Base-by-base conservation (phyloP, 139 green algal species). In the Tetradesmus obliquus region DNA sequence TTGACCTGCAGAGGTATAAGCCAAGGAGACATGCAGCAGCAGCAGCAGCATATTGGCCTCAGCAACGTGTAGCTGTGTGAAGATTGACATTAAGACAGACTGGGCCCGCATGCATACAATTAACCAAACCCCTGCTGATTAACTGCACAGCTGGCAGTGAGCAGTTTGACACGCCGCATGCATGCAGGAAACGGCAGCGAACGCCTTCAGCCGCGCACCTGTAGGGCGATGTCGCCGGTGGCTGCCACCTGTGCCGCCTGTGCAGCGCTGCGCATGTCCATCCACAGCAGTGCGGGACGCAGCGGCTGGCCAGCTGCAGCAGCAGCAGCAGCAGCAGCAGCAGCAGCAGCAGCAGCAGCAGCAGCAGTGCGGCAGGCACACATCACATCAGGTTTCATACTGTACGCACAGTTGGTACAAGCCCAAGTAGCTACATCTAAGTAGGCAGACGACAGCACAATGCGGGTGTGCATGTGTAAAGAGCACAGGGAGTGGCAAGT, bases 221-320 rank as follows among this genome's bases (percentile, higher is more conserved):
- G 45, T 53, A 98, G 89, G 9, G 95, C 95, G 17, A 90, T 84
- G 53, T 98, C 96, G 3, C 88, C 84, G 1, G 84, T 92, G 13
- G 91, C 92, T 6, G 95, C 92, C 32, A 98, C 94, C 51, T 88
- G 45, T n/a, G 91, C 93, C 13, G 96, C 95, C 94, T 98, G 95
- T 3, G 60, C 79, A 0, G 96, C 93, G 6, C 86, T 92, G 62
- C 96, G 93, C 96, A 97, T 97, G 94, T 98, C 96, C 95, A 97
- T 97, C 97, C 97, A 98, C 82, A 98, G 92, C 54, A 98, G 91
- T 1, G 95, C 95, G 10, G 96, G 95, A 3, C 95, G 94, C 69
- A 98, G 93, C 1, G 96, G 92, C 4, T 87, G 13, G 22, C 93
- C 84, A 0, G 91, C 90, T 94, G 91, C 82, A 86, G n/a, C 3